phyloP scores from a whole-genome alignment of 352 stramenopile genomes.

The Paralagenidium karlingii region DNA sequence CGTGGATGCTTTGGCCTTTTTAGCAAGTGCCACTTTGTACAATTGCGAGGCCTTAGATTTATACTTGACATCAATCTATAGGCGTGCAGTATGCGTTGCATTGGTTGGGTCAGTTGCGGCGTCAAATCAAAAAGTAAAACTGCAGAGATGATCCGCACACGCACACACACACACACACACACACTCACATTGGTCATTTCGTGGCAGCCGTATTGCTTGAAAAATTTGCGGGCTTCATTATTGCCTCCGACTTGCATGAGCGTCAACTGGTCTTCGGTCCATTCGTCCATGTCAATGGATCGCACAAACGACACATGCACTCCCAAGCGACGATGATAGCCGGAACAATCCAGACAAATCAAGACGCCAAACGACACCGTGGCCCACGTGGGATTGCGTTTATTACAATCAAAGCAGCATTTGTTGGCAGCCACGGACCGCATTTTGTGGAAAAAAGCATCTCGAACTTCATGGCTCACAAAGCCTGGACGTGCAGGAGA shows the following conservation, averaged over 20 bases:
- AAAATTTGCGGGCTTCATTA: constrained; percentile 86
- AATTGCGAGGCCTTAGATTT: constrained; percentile 82
- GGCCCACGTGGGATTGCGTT: constrained; percentile 91
- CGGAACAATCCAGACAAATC: constrained; percentile 93
- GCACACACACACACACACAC: background rate
- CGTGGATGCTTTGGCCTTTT: constrained; percentile 69
- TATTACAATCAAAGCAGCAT: constrained; percentile 94
- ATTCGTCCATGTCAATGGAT: constrained; percentile 94
- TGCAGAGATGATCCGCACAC: background rate
- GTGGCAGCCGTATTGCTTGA: constrained; percentile 83
- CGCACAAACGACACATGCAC: constrained; percentile 92
- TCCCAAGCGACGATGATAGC: constrained; percentile 87
- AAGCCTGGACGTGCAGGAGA: constrained; percentile 30
- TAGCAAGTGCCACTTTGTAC: constrained; percentile 75
- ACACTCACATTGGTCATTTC: constrained; percentile 75
- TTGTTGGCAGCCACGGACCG: constrained; percentile 71
- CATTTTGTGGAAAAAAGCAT: constrained; percentile 82
- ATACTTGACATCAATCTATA: constrained; percentile 85
- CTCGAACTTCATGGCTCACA: constrained; percentile 53
- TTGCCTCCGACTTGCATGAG: constrained; percentile 92
- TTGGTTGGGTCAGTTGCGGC: background rate
- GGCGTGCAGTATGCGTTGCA: background rate
- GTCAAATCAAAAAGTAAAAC: background rate
- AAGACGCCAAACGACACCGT: constrained; percentile 94
- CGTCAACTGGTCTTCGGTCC: constrained; percentile 90